phyloP scores from a whole-genome alignment of 2,329 filamentous ascomycete genomes.

The Calonectria crousiana region DNA sequence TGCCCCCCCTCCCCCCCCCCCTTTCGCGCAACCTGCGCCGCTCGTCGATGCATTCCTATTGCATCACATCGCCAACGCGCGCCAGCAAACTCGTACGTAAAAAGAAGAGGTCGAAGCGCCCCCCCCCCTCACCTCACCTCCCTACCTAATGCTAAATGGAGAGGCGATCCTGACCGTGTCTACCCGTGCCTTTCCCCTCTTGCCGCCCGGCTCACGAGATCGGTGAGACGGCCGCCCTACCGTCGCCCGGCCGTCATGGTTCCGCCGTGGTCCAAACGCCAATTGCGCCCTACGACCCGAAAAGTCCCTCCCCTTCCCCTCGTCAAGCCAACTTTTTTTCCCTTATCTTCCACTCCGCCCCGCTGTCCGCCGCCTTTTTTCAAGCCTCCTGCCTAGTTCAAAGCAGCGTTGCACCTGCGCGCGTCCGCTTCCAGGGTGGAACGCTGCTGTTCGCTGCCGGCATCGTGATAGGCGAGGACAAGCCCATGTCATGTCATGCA shows the following conservation, averaged over 20 bases:
- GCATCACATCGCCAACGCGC: neutral
- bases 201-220: neutral
- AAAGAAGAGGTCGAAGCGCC: neutral
- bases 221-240: slow-evolving; percentile 2
- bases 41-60: neutral
- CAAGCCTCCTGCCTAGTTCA: slow-evolving; percentile 5
- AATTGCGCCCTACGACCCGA: slow-evolving; percentile 17
- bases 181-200: slow-evolving; percentile 2
- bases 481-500: too few species aligned
- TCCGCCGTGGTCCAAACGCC: slow-evolving; percentile 19
- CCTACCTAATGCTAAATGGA: too few species aligned
- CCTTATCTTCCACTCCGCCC: slow-evolving; percentile 7
- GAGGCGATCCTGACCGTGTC: slow-evolving; percentile 1
- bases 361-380: slow-evolving; percentile 6
- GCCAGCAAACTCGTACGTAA: neutral
- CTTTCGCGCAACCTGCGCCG: neutral
- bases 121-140: too few species aligned
- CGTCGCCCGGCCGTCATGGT: slow-evolving; percentile 6
- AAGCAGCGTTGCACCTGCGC: neutral
- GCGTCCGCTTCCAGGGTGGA: neutral
- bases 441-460: neutral
- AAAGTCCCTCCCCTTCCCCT: neutral
- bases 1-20: neutral
- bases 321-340: neutral
- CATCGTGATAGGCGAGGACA: neutral